A percentile compares a stretch with the other conserved stretches of the same genome.
phyloP scores from a whole-genome alignment of 192 early-diverging fungal species.

The Mycoemilia scoparia region DNA sequence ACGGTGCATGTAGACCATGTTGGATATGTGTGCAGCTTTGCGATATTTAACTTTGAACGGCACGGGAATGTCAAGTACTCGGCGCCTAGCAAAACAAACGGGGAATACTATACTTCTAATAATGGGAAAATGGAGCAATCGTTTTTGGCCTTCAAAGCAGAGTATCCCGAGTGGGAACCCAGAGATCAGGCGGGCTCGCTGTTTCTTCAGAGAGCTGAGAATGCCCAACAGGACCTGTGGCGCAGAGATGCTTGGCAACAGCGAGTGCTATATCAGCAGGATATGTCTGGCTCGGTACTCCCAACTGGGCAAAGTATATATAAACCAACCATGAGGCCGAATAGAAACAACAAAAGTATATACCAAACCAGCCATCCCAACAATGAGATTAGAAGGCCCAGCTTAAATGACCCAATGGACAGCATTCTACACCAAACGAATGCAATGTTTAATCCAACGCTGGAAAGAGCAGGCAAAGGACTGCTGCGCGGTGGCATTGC shows the following conservation, averaged over 20 bases:
- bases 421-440: too few species aligned
- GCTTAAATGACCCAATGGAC: too few species aligned
- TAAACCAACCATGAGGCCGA: too few species aligned
- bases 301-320: conserved; percentile 26
- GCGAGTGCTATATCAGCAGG: conserved; percentile 23
- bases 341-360: too few species aligned
- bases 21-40: conserved; percentile 94
- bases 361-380: too few species aligned
- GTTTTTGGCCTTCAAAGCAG: conserved; percentile 85
- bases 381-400: too few species aligned
- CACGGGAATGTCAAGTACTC: conserved; percentile 83
- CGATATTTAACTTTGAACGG: conserved; percentile 79
- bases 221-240: conserved; percentile 27
- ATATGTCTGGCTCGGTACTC: conserved; percentile 23
- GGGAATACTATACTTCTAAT: conserved; percentile 50
- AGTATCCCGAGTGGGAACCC: conserved; percentile 90
- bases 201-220: conserved; percentile 47
- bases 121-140: conserved; percentile 98
- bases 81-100: conserved; percentile 37
- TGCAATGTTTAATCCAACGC: too few species aligned
- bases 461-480: too few species aligned
- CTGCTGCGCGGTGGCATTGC: too few species aligned
- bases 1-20: conserved; percentile 79
- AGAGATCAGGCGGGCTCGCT: conserved; percentile 55
- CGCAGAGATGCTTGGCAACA: conserved; percentile 25